These are phyloP conservation scores for Citrullus colocynthis DNA, from an alignment of 306 rosid genomes.

Conservation along the genomic window DNA sequence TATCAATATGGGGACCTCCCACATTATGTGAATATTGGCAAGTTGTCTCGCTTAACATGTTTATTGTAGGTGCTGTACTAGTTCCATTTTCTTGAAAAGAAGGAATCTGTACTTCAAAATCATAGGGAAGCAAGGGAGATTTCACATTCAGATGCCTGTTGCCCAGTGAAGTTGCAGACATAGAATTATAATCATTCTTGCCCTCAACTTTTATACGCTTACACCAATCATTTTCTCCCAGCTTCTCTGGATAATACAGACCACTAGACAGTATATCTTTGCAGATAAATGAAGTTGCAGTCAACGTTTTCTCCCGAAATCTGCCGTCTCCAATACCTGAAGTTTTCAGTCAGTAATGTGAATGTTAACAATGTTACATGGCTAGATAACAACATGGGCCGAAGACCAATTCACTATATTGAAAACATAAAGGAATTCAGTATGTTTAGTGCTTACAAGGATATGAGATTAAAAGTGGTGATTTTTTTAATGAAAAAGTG, in stretches of 20 bases:
- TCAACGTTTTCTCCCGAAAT: slow-evolving; percentile 30
- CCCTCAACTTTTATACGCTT: slow-evolving; percentile 39
- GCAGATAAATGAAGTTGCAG: slow-evolving; percentile 47
- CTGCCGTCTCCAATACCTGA: slow-evolving; percentile 37
- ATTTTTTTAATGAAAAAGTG: not conserved
- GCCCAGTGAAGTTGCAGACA: slow-evolving; percentile 26
- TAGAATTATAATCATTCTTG: slow-evolving; percentile 20
- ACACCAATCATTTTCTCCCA: slow-evolving; percentile 33
- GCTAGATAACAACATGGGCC: not conserved
- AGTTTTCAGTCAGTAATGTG: not conserved
- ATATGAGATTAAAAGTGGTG: not conserved
- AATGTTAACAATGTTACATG: not conserved
- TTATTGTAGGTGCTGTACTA: slow-evolving; percentile 23
- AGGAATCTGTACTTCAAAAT: slow-evolving; percentile 32
- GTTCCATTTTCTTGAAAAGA: slow-evolving; percentile 37
- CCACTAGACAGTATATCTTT: slow-evolving; percentile 49
- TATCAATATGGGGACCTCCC: slow-evolving; percentile 16
- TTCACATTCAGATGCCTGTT: slow-evolving; percentile 35
- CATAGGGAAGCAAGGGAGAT: slow-evolving; percentile 24
- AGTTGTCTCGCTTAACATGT: slow-evolving; percentile 31
- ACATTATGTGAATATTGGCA: slow-evolving; percentile 23
- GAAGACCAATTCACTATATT: not conserved
- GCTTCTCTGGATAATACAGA: slow-evolving; percentile 25
- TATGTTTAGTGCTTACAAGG: not conserved
- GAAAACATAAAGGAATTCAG: not conserved